Base-by-base conservation (phyloP, 768 basidiomycete species). In the Kwoniella sp. region DNA sequence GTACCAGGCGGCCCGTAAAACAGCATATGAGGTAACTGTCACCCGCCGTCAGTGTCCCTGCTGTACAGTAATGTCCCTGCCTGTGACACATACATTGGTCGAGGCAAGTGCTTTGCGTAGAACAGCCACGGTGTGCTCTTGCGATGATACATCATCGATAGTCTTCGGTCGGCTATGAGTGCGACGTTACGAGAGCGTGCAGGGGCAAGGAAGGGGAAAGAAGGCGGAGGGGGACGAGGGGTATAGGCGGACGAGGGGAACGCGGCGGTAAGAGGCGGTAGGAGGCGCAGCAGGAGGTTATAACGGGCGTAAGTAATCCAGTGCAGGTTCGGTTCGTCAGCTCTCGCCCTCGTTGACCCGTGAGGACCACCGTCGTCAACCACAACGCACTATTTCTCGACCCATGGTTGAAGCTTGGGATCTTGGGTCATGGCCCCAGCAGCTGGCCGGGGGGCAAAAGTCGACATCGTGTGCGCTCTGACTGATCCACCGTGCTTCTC, bases 1-100 rank as follows among this genome's bases (percentile, higher is more conserved):
- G 93, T 96, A 27, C 95, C 95, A 14, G 95, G 95, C 26, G 95
- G 95, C 1, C 95, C 95, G 62, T 99, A 99, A 79, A 99, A 99
- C 40, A 99, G 78, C 92, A 98, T 96, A 69, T 99, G 95, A 5
- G 95, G 93, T 45, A 99, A 80, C 95, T 99, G 27, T 22, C 17
- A 17, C n/a, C 37, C 11, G 17, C n/a, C n/a, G n/a, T 12, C n/a
- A 10, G 19, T 27, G 31, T 8, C 31, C 31, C 15, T 32, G 31
- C 31, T 32, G 8, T 8, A 32, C 31, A 38, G 37, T 20, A 38
- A 32, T 32, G 15, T 32, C 31, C 8, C 31, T 32, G 15, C 12
- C 26, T 26, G 23, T 19, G n/a, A 19, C 25, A 55, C 77, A 50
- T 67, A 95, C 93, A 77, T 99, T 99, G 25, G 89, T 86, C 11